Evolutionary conservation across 495 filamentous ascomycete species (phyloP).

Genomic region (Neurospora sp.): DNA sequence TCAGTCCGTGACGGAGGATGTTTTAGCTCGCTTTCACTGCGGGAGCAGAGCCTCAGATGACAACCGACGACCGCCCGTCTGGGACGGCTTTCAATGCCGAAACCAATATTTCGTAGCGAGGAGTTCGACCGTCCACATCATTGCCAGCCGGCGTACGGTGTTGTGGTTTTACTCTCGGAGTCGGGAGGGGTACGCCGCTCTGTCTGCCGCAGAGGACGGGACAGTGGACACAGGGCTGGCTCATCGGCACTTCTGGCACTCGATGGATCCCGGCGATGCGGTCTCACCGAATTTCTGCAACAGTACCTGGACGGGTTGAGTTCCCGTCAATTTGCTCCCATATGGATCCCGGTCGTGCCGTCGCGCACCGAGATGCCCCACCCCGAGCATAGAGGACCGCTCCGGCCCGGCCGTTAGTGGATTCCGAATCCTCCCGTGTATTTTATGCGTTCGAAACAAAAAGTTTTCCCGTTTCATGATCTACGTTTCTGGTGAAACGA

Average conservation of each 20-base stretch:
- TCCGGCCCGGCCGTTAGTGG: background rate
- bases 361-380: background rate
- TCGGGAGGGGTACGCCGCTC: background rate
- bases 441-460: background rate
- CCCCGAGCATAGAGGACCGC: background rate
- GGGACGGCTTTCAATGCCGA: background rate
- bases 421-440: background rate
- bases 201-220: background rate
- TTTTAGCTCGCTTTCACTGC: background rate
- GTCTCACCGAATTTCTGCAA: background rate
- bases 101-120: background rate
- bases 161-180: background rate
- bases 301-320: background rate
- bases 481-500: background rate
- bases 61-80: background rate
- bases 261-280: background rate
- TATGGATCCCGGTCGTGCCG: background rate
- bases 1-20: background rate
- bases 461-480: background rate
- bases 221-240: background rate
- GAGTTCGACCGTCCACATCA: background rate
- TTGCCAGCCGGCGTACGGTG: background rate
- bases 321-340: background rate
- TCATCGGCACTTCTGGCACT: background rate
- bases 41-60: background rate